Evolutionary conservation across 352 stramenopile genomes (phyloP), one percentile per base, ranked within the genome.

Genomic region (Hyphochytrium catenoides): DNA sequence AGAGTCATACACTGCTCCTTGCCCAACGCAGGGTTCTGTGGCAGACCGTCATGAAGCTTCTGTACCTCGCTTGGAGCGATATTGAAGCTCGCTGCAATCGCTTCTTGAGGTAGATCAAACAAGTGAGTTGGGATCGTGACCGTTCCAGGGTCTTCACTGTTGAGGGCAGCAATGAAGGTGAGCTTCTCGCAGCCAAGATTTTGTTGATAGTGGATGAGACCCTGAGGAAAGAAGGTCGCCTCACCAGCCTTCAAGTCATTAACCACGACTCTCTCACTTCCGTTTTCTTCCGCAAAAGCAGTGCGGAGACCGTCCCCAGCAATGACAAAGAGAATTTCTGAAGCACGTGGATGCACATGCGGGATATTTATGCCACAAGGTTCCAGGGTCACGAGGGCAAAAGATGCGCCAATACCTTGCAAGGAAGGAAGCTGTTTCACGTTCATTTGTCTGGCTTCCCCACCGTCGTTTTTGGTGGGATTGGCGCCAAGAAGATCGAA

Each of bases 251-350:
- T 0, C 3, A 52, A 12, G 23, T 31, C 29, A 24, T 52, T 52
- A 12, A 41, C 32, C 2, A 52, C 31, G n/a, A 29, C 41, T 15
- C 41, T 18, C 17, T 26, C n/a, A 14, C 43, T 43, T 15, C 35
- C 42, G 30, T 52, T 52, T 34, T 52, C 46, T 32, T 52, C 41
- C 7, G 47, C 43, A 22, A 51, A 51, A 5, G 32, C 41, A 12
- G 27, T 27, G 26, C 39, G 32, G 3, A 52, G 34, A 0, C 19
- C 22, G 29, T 7, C 7, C 7, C 21, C 45, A 8, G 46, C 34
- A 11, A 51, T 39, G 2, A 47, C 34, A 27, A 47, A 51, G 15
- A 23, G n/a, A 14, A 51, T 26, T 36, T 52, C 46, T 1, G 30
- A 48, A 26, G 41, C 46, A 21, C 46, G 35, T n/a, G 46, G 46